Evolutionary conservation across 257 asterid genomes (phyloP).

Genomic region (Osmanthus fragrans): DNA sequence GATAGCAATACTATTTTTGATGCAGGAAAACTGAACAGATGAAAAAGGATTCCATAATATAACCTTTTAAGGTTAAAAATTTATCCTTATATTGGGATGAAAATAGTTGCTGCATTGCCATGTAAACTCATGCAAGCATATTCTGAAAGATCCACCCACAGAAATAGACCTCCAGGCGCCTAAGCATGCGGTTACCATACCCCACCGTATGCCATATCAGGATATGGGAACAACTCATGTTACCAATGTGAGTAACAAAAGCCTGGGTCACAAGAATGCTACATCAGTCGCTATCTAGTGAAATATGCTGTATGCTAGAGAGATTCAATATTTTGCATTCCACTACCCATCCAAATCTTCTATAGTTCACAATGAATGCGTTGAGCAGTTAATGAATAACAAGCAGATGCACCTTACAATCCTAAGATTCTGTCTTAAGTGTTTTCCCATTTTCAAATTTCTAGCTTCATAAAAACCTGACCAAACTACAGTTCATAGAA

Average conservation of each 20-base stretch:
- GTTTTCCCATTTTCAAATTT: too few relatives aligned
- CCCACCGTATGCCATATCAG: not conserved
- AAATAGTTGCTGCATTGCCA: not conserved
- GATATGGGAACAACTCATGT: not conserved
- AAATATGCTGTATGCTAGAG: not conserved
- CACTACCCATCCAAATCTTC: not conserved
- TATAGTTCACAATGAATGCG: not conserved
- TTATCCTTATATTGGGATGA: too few relatives aligned
- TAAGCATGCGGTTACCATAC: not conserved
- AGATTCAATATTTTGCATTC: not conserved
- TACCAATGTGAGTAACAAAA: not conserved
- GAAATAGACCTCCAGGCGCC: not conserved
- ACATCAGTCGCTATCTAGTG: not conserved
- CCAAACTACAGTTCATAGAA: not conserved
- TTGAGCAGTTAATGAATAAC: too few relatives aligned
- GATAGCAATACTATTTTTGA: not conserved
- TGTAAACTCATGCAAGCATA: not conserved
- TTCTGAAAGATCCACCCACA: conserved; percentile 1
- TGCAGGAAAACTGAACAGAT: not conserved
- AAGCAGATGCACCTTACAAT: too few relatives aligned
- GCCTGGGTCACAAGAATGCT: not conserved
- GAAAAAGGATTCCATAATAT: not conserved
- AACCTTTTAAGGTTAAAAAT: not conserved
- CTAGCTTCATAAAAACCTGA: not conserved
- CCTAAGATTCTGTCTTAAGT: not conserved